Evolutionary conservation across 768 basidiomycete species (phyloP), one percentile per base, ranked within the genome.

Genomic region (Amanita jacksonii): DNA sequence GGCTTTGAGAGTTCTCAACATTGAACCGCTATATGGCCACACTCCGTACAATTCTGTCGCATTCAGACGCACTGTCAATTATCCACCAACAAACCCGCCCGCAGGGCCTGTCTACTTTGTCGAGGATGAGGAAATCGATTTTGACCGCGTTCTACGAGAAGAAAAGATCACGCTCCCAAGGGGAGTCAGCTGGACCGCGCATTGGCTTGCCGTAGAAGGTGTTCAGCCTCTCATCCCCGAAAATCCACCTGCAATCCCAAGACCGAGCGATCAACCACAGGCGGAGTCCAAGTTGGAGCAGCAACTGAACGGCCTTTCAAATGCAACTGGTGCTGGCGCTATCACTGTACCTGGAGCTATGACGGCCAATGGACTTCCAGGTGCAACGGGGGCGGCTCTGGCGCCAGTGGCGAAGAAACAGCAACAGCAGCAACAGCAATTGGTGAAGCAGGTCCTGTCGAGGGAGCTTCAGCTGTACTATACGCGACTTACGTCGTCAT

Each of bases 201-300:
- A 99, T 58, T 99, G 96, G 96, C 73, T 99, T 24, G 93, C 93
- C 0, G 91, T 99, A 30, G 96, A 99, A 54, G 96, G 96, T 19
- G 86, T 99, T 9, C 96, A 98, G 56, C 93, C 94, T 0, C 74
- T 90, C n/a, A 86, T 94, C 39, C 88, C 89, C 9, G 90, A 96
- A 58, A 98, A 98, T 59, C 92, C 92, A 0, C 84, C 88, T n/a
- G 80, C 82, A 1, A 68, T 85, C 34, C 80, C 82, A 0, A 68
- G 74, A 51, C 79, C 81, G 44, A 53, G 60, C 19, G 66, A 62
- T 20, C 57, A 45, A 40, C 60, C 25, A 45, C 53, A n/a, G 48
- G 55, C 53, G 31, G 52, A 53, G 22, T 56, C 55, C 10, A 42
- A 45, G 18, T 27, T 38, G 38, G 47, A 47, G 6, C 38, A 49